These are phyloP conservation scores for Phytophthora kernoviae DNA, from an alignment of 352 stramenopile species.

Conservation along the genomic window DNA sequence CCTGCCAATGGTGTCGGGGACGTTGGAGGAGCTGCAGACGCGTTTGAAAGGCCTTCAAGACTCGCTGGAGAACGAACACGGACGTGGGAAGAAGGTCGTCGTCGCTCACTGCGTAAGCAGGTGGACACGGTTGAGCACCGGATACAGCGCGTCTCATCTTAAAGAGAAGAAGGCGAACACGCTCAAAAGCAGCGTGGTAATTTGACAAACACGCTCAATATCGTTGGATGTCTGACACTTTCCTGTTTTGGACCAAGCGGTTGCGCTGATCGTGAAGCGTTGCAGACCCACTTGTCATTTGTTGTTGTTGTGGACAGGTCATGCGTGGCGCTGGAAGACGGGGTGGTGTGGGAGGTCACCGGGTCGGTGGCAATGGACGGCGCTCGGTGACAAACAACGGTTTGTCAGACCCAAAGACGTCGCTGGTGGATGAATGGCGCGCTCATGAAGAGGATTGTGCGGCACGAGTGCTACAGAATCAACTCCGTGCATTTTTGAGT, in stretches of 20 bases:
- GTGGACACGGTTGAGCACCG: constrained; percentile 66
- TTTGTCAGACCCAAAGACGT: constrained; percentile 31
- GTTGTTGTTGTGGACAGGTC: constrained; percentile 6
- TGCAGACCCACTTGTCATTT: constrained; percentile 6
- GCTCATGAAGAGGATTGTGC: constrained; percentile 62
- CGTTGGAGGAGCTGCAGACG: constrained; percentile 38
- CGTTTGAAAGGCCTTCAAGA: constrained; percentile 38
- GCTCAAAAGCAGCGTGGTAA: constrained; percentile 9
- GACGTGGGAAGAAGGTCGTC: constrained; percentile 59
- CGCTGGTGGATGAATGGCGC: constrained; percentile 61
- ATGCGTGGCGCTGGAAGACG: constrained; percentile 31
- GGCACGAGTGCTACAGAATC: constrained; percentile 49
- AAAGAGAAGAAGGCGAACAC: not conserved
- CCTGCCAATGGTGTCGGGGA: constrained; percentile 50
- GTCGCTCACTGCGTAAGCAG: constrained; percentile 82
- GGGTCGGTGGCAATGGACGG: constrained; percentile 23
- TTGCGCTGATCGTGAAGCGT: constrained; percentile 19
- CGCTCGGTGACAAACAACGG: constrained; percentile 25
- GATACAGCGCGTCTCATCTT: constrained; percentile 44
- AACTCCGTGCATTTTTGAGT: constrained; percentile 43
- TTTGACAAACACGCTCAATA: constrained; percentile 22
- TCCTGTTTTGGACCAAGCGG: constrained; percentile 20
- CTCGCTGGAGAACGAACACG: constrained; percentile 38
- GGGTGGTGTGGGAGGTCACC: constrained; percentile 25
- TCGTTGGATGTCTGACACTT: constrained; percentile 5